phyloP scores from a whole-genome alignment of 2,329 filamentous ascomycete genomes.

The Onygena corvina region DNA sequence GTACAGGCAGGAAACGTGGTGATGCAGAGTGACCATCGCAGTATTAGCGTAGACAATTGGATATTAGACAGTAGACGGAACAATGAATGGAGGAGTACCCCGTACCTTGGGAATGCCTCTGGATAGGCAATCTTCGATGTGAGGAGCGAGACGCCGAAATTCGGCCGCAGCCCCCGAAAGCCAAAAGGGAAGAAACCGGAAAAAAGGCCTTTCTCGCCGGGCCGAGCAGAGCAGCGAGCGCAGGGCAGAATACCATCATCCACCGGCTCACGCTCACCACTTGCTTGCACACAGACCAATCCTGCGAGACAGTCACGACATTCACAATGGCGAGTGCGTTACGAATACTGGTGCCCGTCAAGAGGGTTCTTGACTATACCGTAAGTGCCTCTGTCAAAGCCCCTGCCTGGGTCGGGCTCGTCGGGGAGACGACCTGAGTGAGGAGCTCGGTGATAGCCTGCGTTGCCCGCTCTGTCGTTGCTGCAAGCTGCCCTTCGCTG shows the following conservation, averaged over 20 bases:
- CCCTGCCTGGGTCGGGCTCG: neutral
- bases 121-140: neutral
- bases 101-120: too few relatives aligned
- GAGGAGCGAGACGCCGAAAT: neutral
- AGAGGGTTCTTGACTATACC: conserved; percentile 65
- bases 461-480: too few relatives aligned
- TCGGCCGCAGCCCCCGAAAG: conserved; percentile 3
- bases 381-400: neutral
- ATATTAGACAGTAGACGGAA: conserved; percentile 8
- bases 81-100: too few relatives aligned
- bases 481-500: too few relatives aligned
- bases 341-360: conserved; percentile 67
- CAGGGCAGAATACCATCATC: too few relatives aligned
- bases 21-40: neutral
- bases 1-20: conserved; percentile 63
- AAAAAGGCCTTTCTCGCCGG: neutral
- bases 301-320: neutral
- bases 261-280: too few relatives aligned
- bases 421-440: too few relatives aligned
- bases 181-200: conserved; percentile 12
- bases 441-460: too few relatives aligned
- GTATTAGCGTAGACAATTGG: too few relatives aligned
- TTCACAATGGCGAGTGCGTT: conserved; percentile 39
- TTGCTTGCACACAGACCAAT: neutral
- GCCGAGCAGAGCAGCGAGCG: too few relatives aligned